Evolutionary conservation across 306 rosid species (phyloP).

Genomic region (Casuarina equisetifolia): DNA sequence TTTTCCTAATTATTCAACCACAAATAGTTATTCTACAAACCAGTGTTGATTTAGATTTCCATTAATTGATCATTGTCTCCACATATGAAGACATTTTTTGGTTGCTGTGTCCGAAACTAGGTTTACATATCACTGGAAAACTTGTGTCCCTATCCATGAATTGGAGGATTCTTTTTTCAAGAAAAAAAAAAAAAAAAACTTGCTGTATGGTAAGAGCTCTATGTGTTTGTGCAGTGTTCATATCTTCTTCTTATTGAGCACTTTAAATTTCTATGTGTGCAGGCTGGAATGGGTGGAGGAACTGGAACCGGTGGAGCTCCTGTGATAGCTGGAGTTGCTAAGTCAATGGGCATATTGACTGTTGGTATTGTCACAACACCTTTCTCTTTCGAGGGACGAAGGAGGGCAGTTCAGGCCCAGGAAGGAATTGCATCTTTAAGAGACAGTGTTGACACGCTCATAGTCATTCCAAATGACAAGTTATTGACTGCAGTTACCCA

Average conservation of each 20-base stretch:
- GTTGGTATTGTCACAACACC: slow-evolving; percentile 99
- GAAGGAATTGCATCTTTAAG: slow-evolving; percentile 99
- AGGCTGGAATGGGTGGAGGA: slow-evolving; percentile 99
- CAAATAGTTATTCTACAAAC: no score
- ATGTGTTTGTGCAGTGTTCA: slow-evolving; percentile 5
- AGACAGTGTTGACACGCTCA: slow-evolving; percentile 93
- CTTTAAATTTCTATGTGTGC: slow-evolving; percentile 27
- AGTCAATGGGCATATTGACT: slow-evolving; percentile 95
- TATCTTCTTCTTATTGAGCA: slow-evolving; percentile 25
- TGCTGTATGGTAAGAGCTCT: slow-evolving; percentile 9
- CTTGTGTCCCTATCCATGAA: no score
- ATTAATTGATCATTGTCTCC: no score
- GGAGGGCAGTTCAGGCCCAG: slow-evolving; percentile 99
- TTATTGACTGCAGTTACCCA: slow-evolving; percentile 93
- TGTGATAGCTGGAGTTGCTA: slow-evolving; percentile 88
- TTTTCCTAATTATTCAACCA: no score
- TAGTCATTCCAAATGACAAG: slow-evolving; percentile 98
- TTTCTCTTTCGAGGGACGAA: slow-evolving; percentile 95
- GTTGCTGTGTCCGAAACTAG: no score
- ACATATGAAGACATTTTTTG: no score
- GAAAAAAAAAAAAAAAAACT: background rate
- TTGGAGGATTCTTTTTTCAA: background rate
- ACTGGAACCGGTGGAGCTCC: slow-evolving; percentile 99
- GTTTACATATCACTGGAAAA: no score
- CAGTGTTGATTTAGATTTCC: no score